Evolutionary conservation across 208 protist species (phyloP).

Genomic region (Phytomonas sp.): DNA sequence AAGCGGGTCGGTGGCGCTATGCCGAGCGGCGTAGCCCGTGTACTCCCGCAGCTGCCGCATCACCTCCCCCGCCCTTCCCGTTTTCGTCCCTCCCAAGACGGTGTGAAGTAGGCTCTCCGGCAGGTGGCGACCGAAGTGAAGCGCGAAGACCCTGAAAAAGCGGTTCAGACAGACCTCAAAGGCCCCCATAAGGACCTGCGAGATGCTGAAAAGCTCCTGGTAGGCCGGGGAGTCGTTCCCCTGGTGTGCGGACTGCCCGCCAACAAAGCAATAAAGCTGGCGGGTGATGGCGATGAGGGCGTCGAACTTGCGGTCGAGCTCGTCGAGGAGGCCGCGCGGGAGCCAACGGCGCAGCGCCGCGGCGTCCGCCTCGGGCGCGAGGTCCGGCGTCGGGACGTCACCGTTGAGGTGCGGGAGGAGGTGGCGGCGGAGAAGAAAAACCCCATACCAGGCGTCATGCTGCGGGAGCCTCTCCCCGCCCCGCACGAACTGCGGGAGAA

Average conservation of each 20-base stretch:
- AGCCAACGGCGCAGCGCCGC: conserved; percentile 49
- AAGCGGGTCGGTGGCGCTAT: conserved; percentile 35
- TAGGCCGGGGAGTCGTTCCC: conserved; percentile 93
- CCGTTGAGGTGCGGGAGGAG: conserved; percentile 85
- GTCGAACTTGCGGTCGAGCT: conserved; percentile 94
- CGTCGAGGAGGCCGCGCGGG: conserved; percentile 39
- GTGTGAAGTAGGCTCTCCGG: conserved; percentile 42
- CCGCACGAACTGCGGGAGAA: conserved; percentile 68
- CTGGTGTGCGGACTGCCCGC: conserved; percentile 84
- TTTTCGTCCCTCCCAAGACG: conserved; percentile 21
- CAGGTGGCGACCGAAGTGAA: conserved; percentile 48
- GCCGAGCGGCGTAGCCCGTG: conserved; percentile 34
- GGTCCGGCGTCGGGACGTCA: conserved; percentile 50
- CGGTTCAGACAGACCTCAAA: conserved; percentile 86
- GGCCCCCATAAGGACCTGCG: conserved; percentile 87
- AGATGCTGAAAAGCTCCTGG: conserved; percentile 96
- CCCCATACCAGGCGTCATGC: conserved; percentile 86
- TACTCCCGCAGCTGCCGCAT: conserved; percentile 58
- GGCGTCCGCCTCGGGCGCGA: conserved; percentile 38
- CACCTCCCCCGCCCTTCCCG: conserved; percentile 18
- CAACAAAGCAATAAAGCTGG: conserved; percentile 93
- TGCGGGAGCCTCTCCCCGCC: conserved; percentile 47
- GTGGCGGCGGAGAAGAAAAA: conserved; percentile 84
- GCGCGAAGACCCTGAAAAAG: conserved; percentile 38
- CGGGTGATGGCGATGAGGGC: conserved; percentile 92